phyloP scores from a whole-genome alignment of 192 early-diverging fungal species.

The Tieghemiomyces parasiticus region DNA sequence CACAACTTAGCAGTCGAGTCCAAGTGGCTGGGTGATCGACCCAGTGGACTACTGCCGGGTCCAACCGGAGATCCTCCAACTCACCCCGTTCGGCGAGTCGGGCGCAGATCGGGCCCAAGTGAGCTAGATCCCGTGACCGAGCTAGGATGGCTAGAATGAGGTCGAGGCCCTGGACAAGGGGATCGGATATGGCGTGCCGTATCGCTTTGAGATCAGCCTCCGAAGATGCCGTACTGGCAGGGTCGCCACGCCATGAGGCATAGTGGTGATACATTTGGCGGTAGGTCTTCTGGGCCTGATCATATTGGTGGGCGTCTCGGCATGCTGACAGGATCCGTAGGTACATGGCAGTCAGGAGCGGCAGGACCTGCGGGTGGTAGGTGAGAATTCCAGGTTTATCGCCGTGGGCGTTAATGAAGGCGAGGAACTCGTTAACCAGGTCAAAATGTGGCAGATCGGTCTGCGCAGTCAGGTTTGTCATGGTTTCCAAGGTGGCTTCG shows the following conservation, averaged over 20 bases:
- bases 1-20: not conserved
- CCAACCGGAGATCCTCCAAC: not conserved
- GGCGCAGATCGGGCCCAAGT: not conserved
- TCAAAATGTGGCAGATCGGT: not conserved
- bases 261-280: constrained; percentile 1
- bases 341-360: constrained; percentile 1
- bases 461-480: not conserved
- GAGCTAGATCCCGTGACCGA: not conserved
- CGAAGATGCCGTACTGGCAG: not conserved
- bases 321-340: not conserved
- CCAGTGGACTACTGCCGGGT: not conserved
- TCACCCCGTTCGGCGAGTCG: not conserved
- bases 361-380: not conserved
- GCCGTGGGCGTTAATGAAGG: not conserved
- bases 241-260: not conserved
- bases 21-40: not conserved
- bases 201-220: not conserved
- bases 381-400: not conserved
- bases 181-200: not conserved
- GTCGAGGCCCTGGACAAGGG: not conserved
- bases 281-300: not conserved
- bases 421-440: constrained; percentile 1
- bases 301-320: not conserved
- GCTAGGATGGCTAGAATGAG: not conserved
- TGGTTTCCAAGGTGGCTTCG: not conserved